phyloP scores from a whole-genome alignment of 176 grass and related monocot genomes.

The Carex littledalei region DNA sequence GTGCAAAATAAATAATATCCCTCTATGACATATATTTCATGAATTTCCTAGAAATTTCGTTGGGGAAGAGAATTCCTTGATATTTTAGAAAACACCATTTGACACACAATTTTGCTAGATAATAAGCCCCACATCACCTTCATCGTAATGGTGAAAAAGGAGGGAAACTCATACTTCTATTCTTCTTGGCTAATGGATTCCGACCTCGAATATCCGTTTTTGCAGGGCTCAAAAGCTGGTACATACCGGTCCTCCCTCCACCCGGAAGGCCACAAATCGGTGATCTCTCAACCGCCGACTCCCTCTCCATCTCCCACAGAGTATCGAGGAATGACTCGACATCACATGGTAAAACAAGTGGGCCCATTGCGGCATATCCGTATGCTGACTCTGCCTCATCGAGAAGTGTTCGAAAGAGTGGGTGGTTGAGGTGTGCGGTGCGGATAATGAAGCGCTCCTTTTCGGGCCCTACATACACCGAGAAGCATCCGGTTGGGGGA shows the following conservation, averaged over 20 bases:
- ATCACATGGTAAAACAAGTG: conserved; percentile 58
- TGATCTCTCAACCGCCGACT: not conserved
- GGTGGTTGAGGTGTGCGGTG: conserved; percentile 57
- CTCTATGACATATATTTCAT: not conserved
- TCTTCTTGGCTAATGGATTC: not conserved
- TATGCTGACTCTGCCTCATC: conserved; percentile 66
- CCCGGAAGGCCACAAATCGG: conserved; percentile 32
- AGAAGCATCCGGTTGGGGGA: conserved; percentile 60
- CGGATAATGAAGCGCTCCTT: conserved; percentile 67
- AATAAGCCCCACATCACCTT: not conserved
- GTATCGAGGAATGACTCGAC: conserved; percentile 60
- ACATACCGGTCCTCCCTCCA: not conserved
- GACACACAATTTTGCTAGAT: not conserved
- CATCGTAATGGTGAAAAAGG: conserved; percentile 1
- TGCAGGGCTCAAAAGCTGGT: conserved; percentile 40
- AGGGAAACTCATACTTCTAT: not conserved
- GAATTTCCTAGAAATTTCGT: not conserved
- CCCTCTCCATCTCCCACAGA: conserved; percentile 55
- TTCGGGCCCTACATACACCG: conserved; percentile 60
- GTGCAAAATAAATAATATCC: not conserved
- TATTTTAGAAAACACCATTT: not conserved
- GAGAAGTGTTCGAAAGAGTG: conserved; percentile 49
- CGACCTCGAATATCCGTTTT: not conserved
- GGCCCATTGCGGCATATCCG: conserved; percentile 53
- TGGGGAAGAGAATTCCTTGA: not conserved